phyloP scores from a whole-genome alignment of 169 alveolate genomes.

The Babesia divergens region DNA sequence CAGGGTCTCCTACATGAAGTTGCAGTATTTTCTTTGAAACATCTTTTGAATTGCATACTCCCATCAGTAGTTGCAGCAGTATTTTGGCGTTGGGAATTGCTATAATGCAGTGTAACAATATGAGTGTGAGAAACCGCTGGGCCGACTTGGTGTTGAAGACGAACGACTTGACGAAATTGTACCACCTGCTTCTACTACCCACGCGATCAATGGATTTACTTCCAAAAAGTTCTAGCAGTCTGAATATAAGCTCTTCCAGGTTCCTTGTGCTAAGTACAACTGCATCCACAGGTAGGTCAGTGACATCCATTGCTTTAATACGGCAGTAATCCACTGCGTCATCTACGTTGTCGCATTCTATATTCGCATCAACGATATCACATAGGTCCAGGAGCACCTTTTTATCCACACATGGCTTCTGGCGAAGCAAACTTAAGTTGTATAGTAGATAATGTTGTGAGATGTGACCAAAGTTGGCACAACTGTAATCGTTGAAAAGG shows the following conservation, averaged over 20 bases:
- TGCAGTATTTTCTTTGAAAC: constrained; percentile 14
- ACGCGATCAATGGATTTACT: constrained; percentile 4
- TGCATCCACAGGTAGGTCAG: neutral
- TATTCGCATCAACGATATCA: constrained; percentile 5
- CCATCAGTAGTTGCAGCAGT: constrained; percentile 4
- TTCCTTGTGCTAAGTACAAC: neutral
- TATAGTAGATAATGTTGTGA: constrained; percentile 9
- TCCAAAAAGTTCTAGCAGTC: constrained; percentile 44
- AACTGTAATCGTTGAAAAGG: neutral
- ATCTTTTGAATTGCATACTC: constrained; percentile 11
- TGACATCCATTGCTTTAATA: neutral
- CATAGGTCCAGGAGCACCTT: constrained; percentile 11
- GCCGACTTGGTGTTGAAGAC: neutral
- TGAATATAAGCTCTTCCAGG: neutral
- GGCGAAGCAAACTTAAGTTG: neutral
- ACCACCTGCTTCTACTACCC: constrained; percentile 28
- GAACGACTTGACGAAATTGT: constrained; percentile 34
- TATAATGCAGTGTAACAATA: constrained; percentile 1
- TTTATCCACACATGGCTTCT: neutral
- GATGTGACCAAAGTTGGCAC: constrained; percentile 7
- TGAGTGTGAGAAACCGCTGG: neutral
- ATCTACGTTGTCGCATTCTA: too few relatives aligned
- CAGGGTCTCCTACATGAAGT: neutral
- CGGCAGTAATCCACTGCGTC: constrained; percentile 1
- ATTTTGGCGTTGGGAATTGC: neutral